Base-by-base conservation (phyloP, 73 alveolate species). In the Paraurostyla sp. region DNA sequence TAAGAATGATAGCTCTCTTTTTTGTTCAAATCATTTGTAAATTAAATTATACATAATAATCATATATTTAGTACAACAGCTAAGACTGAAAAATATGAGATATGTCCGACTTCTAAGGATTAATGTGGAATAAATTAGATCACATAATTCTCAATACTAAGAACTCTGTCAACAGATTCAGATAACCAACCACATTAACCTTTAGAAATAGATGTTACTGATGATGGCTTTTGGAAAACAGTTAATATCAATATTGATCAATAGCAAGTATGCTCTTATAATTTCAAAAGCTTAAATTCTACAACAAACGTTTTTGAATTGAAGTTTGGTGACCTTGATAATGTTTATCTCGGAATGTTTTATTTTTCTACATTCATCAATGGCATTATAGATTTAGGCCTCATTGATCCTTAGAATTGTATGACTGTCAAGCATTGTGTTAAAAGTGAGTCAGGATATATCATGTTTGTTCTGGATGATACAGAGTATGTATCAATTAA, bases 181-280 rank as follows among this genome's bases (percentile, higher is more conserved):
- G 51, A 7, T 2, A 30, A 60, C 23, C 7, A 9, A 9, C 25
- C n/a, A n/a, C n/a, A n/a, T n/a, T n/a, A 18, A 27, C 4, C 78
- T 60, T 27, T 13, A 29, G 50, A 60, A 29, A 50, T 60, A 9
- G 50, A 29, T 29, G 78, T 60, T 16, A 7, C 78, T 9, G 84
- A 69, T n/a, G 84, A 69, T 69, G 84, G 84, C 7, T 69, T 69
- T 69, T 69, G 84, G 84, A 43, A 40, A 18, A 27, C n/a, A 7
- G 6, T 69, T 7, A 43, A 69, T 35, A 43, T 69, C n/a, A 7
- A 15, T 7, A 36, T 62, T n/a, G 23, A 16, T 7, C 6, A 33
- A 9, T 59, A 62, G 20, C 15, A n/a, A 15, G 84, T 43, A 40
- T 69, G 84, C 35, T 69, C 84, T 38, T 69, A 69, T 42, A 43